These are phyloP conservation scores for Bipolaris oryzae DNA, from an alignment of 2,329 filamentous ascomycete genomes.

Conservation along the genomic window DNA sequence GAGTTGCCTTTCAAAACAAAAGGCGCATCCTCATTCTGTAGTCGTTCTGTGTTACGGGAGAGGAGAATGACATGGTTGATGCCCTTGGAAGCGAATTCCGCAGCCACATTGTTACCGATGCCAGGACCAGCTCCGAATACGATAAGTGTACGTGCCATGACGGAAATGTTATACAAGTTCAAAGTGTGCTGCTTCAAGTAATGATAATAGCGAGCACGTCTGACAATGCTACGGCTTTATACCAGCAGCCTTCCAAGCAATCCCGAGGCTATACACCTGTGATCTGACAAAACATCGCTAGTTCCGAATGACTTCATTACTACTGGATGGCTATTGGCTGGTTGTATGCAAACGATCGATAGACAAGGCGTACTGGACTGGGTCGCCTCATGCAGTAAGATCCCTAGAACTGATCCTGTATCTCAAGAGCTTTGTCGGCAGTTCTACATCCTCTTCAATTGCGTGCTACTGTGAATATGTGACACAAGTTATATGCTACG, in stretches of 20 bases:
- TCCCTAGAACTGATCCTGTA: not conserved
- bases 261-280: not conserved
- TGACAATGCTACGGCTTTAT: not conserved
- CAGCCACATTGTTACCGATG: slow-evolving; percentile 53
- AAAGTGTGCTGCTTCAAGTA: not conserved
- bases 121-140: slow-evolving; percentile 58
- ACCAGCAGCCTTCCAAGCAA: not conserved
- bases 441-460: not conserved
- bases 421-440: not conserved
- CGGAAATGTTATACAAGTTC: not conserved
- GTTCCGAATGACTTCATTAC: not conserved
- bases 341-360: not conserved
- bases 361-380: not conserved
- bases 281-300: not conserved
- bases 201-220: not conserved
- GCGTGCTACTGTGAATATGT: not conserved
- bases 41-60: slow-evolving; percentile 51
- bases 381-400: not conserved
- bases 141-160: slow-evolving; percentile 39
- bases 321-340: not conserved
- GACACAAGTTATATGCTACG: not conserved
- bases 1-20: slow-evolving; percentile 40
- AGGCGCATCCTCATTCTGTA: slow-evolving; percentile 46
- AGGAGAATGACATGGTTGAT: slow-evolving; percentile 58
- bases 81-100: slow-evolving; percentile 52